These are phyloP conservation scores for Mucor plumbeus DNA, from an alignment of 371 early-diverging fungal species.

Conservation along the genomic window DNA sequence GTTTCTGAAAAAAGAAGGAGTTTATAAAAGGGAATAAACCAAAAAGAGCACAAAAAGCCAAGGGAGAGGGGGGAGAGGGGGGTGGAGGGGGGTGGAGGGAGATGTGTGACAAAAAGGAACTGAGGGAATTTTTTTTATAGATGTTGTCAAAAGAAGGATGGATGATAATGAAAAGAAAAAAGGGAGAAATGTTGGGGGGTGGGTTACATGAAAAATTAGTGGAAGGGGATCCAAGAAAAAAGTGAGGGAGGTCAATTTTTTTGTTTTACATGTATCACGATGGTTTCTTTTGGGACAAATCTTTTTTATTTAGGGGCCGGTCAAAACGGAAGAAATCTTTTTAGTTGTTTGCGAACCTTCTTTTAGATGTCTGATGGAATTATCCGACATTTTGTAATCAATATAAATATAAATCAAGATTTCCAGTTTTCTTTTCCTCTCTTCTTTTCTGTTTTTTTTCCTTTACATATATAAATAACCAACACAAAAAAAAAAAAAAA, in stretches of 20 bases:
- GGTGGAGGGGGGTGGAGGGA: not conserved
- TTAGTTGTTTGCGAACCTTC: constrained; percentile 10
- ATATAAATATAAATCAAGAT: constrained; percentile 6
- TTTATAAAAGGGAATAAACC: constrained; percentile 5
- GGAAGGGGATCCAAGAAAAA: constrained; percentile 5
- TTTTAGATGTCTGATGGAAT: not conserved
- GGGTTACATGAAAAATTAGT: constrained; percentile 1
- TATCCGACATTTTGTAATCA: constrained; percentile 7
- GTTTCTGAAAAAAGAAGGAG: constrained; percentile 3
- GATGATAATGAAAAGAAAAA: constrained; percentile 6
- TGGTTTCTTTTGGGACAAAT: constrained; percentile 5
- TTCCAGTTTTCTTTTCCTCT: constrained; percentile 16
- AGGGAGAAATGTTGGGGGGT: constrained; percentile 7
- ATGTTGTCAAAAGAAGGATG: constrained; percentile 9
- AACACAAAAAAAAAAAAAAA: constrained; percentile 14
- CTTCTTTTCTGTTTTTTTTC: constrained; percentile 10
- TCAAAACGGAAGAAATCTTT: constrained; percentile 9
- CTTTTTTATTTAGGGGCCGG: constrained; percentile 7
- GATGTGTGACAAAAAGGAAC: constrained; percentile 2
- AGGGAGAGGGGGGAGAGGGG: not conserved
- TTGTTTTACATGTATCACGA: constrained; percentile 10
- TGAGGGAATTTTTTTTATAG: constrained; percentile 1
- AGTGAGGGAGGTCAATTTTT: constrained; percentile 5
- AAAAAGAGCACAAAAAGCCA: constrained; percentile 4
- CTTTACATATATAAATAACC: not conserved